Conservation (phyloP, 73 alveolate genomes). For the Tetrahymena elliotti region DNA sequence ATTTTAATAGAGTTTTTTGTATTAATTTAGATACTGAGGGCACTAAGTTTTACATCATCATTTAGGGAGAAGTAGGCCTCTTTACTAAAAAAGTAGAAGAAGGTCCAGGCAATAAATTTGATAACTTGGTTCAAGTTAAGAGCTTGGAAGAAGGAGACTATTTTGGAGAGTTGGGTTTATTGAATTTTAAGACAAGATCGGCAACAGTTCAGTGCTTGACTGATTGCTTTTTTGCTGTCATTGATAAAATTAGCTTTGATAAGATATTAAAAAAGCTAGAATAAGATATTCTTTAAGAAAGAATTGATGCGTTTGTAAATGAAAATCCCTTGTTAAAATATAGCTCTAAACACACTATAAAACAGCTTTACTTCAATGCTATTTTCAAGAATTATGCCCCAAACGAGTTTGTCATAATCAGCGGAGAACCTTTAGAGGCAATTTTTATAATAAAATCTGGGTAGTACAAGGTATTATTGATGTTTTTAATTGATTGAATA, state of each 20-base stretch:
- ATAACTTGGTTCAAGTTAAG: background rate
- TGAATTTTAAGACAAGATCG: background rate
- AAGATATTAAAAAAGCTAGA: background rate
- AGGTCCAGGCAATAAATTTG: background rate
- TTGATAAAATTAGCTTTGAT: background rate
- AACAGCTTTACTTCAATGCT: background rate
- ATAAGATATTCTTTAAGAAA: background rate
- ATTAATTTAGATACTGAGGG: background rate
- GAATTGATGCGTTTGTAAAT: background rate
- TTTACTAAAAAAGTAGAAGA: background rate
- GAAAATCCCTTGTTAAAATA: background rate
- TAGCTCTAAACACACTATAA: background rate
- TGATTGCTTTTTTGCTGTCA: background rate
- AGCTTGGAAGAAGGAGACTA: background rate
- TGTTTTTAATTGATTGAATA: background rate
- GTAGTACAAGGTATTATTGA: background rate
- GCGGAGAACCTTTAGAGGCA: background rate
- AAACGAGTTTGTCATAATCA: background rate
- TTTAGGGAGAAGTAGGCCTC: background rate
- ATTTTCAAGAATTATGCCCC: background rate
- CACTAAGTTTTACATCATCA: background rate
- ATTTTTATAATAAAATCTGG: background rate
- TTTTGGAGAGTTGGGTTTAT: background rate
- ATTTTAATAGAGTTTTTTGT: no score
- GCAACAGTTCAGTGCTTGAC: background rate